Percentiles rank a stretch among this genome's conserved stretches.
phyloP scores from a whole-genome alignment of 2,329 filamentous ascomycete genomes.

The Sclerotinia minor region DNA sequence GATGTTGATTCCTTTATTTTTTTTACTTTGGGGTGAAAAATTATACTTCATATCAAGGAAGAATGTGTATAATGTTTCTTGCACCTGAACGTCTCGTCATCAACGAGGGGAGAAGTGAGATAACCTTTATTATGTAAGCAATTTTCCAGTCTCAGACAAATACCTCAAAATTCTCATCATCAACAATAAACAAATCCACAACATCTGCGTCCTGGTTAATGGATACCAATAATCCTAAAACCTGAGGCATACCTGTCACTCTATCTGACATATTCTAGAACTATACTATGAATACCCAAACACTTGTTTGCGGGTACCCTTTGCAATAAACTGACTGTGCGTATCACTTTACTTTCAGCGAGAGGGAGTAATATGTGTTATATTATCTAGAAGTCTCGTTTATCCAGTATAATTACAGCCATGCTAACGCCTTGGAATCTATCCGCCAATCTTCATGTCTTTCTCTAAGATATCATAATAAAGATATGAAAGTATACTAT shows the following conservation, averaged over 20 bases:
- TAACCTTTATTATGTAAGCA: too few species aligned
- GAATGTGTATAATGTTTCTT: not conserved
- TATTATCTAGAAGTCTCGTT: constrained; percentile 1
- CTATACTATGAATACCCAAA: not conserved
- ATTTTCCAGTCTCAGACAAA: too few species aligned
- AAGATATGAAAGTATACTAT: not conserved
- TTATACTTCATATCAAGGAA: not conserved
- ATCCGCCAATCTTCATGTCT: constrained; percentile 1
- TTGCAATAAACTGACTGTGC: not conserved
- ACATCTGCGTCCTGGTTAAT: too few species aligned
- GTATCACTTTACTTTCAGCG: constrained; percentile 2
- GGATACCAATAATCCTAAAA: too few species aligned
- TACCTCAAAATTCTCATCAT: too few species aligned
- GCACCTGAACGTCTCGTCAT: not conserved
- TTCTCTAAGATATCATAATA: constrained; percentile 10
- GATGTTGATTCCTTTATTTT: not conserved
- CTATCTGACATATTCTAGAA: too few species aligned
- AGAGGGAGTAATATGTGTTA: not conserved
- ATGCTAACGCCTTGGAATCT: constrained; percentile 17
- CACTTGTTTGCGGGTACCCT: not conserved
- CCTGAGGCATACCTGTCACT: too few species aligned
- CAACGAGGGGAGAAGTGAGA: too few species aligned
- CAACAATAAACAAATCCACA: too few species aligned
- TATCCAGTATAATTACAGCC: constrained; percentile 11
- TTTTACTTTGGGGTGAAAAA: not conserved